Percentiles rank a stretch among this genome's conserved stretches.
Conservation (phyloP, 345 rosid genomes). For the Physaria fendleri region DNA sequence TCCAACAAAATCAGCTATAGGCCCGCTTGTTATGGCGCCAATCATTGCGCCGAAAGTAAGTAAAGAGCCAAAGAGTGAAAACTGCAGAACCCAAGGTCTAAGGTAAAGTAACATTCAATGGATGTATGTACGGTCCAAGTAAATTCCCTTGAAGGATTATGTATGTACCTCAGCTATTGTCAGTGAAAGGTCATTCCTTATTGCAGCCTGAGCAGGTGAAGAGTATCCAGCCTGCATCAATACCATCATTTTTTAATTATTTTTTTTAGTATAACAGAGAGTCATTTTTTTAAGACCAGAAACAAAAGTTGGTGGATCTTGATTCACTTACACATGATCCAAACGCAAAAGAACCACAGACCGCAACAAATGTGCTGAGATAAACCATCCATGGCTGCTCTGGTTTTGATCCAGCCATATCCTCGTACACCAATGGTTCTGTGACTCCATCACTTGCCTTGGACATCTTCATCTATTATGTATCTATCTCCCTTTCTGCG, state of each 20-base stretch:
- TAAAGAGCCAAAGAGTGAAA: conserved; percentile 78
- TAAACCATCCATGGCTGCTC: conserved; percentile 66
- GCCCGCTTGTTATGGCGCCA: conserved; percentile 86
- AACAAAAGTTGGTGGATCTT: neutral
- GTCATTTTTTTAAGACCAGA: neutral
- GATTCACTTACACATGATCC: conserved; percentile 68
- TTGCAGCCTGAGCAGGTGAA: conserved; percentile 81
- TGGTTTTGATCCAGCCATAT: conserved; percentile 24
- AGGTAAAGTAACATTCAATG: neutral
- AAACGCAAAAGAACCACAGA: conserved; percentile 75
- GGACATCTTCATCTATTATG: conserved; percentile 15
- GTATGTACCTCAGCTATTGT: conserved; percentile 55
- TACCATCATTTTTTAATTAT: no score
- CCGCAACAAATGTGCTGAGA: conserved; percentile 70
- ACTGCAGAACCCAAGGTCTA: conserved; percentile 38
- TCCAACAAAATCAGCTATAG: conserved; percentile 72
- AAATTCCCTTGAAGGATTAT: neutral
- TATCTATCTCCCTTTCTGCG: neutral
- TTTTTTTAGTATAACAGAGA: conserved; percentile 3
- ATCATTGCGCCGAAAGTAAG: conserved; percentile 92
- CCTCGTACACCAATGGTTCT: conserved; percentile 27
- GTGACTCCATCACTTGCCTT: conserved; percentile 15
- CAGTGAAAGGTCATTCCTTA: conserved; percentile 60
- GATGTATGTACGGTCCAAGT: neutral
- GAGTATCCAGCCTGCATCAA: conserved; percentile 75